Evolutionary conservation across 2,329 filamentous ascomycete species (phyloP), one percentile per base, ranked within the genome.

Genomic region (Ophiostoma populinum): DNA sequence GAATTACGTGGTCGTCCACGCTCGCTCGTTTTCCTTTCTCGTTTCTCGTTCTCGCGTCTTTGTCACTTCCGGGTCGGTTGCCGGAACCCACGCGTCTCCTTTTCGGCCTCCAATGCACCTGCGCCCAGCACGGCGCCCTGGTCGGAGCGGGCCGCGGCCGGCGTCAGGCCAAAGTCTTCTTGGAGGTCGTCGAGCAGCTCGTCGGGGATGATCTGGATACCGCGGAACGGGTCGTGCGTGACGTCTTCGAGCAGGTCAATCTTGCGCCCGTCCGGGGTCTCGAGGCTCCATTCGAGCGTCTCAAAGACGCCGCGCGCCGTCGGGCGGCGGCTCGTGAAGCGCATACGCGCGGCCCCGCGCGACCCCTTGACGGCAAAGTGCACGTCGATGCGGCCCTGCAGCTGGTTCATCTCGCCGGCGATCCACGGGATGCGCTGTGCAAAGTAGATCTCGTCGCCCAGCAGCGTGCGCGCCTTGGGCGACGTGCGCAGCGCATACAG

Each of bases 401-500:
- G 58, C 63, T 93, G 87, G 59, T 94, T 92, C 67, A 98, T 80
- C 61, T 83, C 75, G 41, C 81, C 81, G 48, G 68, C 63, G 49
- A 90, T 86, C 80, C 80, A 87, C 29, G 81, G 81, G 51, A 87
- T 79, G 55, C 77, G 69, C 51, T 71, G 65, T 45, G 70, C 67
- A 57, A 86, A 87, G 56, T 83, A 83, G 49, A 90, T 77, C 58
- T 87, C 76, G 55, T 94, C 81, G 43, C 90, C 90, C 19, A 98
- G 69, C 30, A 77, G 60, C 38, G 74, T 75, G 49, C 86, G 74
- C 30, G 85, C 90, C 40, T 63, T 59, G 3, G 70, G 60, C 38
- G 78, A 83, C 3, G 81, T 92, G 43, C 90, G 80, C 43, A 98
- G 69, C 1, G 87, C 80, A 63, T 95, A 98, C 19, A 98, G 70